Evolutionary conservation across 805 yeast genomes (phyloP).

Genomic region (Scheffersomyces stipitis): DNA sequence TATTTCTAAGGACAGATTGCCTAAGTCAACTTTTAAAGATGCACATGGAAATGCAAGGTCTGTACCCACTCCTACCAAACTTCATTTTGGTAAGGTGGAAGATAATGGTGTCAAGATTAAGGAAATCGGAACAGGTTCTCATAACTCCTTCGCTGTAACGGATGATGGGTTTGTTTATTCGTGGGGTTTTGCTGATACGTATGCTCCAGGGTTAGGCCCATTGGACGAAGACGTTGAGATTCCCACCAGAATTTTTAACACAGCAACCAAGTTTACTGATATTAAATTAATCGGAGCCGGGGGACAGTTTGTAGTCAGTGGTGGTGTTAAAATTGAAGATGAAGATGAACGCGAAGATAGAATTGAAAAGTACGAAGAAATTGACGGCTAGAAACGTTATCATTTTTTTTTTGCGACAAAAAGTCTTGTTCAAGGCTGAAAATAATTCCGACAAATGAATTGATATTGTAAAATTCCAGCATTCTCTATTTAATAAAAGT

Average conservation of each 20-base stretch:
- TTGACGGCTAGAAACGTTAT: slow-evolving; percentile 44
- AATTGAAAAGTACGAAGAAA: slow-evolving; percentile 50
- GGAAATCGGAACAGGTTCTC: slow-evolving; percentile 79
- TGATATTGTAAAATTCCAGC: no score
- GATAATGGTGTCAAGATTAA: slow-evolving; percentile 34
- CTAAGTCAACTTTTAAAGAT: slow-evolving; percentile 73
- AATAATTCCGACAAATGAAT: no score
- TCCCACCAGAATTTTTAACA: slow-evolving; percentile 89
- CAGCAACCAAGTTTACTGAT: slow-evolving; percentile 83
- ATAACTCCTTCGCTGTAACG: slow-evolving; percentile 86
- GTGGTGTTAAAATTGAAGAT: slow-evolving; percentile 67
- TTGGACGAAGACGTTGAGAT: slow-evolving; percentile 81
- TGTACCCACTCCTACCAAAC: slow-evolving; percentile 78
- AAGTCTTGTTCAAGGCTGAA: slow-evolving; percentile 1
- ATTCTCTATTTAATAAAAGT: slow-evolving; percentile 1
- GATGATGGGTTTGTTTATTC: slow-evolving; percentile 83
- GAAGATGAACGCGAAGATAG: slow-evolving; percentile 49
- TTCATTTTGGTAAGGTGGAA: slow-evolving; percentile 36
- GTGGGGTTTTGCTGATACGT: slow-evolving; percentile 98
- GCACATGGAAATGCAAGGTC: slow-evolving; percentile 79
- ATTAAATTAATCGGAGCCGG: slow-evolving; percentile 85
- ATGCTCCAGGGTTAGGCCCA: slow-evolving; percentile 94
- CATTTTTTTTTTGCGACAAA: background rate
- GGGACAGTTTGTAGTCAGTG: slow-evolving; percentile 92
- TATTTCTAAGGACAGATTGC: slow-evolving; percentile 62